Percentiles rank a stretch among this genome's conserved stretches.
Evolutionary conservation across 108 stramenopile genomes (phyloP).

Genomic region (Discostella stelligeroides): DNA sequence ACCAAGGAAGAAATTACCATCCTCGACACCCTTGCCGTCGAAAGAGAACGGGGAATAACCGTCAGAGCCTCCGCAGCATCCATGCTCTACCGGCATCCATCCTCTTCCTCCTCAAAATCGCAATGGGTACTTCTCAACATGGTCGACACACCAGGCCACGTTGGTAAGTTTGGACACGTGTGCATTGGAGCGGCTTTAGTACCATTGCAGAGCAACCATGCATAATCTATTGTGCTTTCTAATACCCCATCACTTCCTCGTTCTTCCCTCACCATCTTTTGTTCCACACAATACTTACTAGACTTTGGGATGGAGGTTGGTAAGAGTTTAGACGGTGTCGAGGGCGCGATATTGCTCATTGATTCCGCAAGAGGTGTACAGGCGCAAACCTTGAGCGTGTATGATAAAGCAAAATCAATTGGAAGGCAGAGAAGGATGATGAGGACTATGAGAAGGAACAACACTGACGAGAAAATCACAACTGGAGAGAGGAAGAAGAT

Average conservation of each 20-base stretch:
- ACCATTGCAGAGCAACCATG: too few species aligned
- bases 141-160: slow-evolving; percentile 97
- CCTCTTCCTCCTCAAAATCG: slow-evolving; percentile 63
- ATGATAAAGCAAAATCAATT: slow-evolving; percentile 88
- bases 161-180: too few species aligned
- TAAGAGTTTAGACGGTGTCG: slow-evolving; percentile 90
- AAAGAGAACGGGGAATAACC: slow-evolving; percentile 96
- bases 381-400: slow-evolving; percentile 96
- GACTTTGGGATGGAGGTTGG: slow-evolving; percentile 96
- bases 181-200: too few species aligned
- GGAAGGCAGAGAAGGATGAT: slow-evolving; percentile 9
- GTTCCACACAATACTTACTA: too few species aligned
- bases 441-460: neutral
- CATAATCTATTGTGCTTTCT: too few species aligned
- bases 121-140: slow-evolving; percentile 88
- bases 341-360: slow-evolving; percentile 94
- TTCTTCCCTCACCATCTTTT: too few species aligned
- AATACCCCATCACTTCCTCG: too few species aligned
- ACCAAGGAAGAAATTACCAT: slow-evolving; percentile 87
- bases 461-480: neutral
- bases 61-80: slow-evolving; percentile 97
- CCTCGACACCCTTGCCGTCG: slow-evolving; percentile 95
- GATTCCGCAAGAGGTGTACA: slow-evolving; percentile 96
- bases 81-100: slow-evolving; percentile 92
- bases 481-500: slow-evolving; percentile 68